These are phyloP conservation scores for Pseudopyricularia javanii DNA, from an alignment of 2,329 filamentous ascomycete species.

Conservation along the genomic window DNA sequence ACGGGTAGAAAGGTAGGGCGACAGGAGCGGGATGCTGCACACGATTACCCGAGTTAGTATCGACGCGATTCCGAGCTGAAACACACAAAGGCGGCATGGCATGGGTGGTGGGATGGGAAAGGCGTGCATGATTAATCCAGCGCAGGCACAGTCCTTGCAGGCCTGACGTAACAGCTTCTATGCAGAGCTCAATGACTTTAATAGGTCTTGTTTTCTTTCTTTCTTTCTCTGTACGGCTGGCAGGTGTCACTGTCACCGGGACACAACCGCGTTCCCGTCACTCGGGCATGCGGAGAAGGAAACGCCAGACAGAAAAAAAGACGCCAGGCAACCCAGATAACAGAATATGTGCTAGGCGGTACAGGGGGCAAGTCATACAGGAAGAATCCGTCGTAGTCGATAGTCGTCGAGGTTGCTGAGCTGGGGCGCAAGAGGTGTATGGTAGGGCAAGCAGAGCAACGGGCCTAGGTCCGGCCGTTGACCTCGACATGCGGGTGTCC, in stretches of 20 bases:
- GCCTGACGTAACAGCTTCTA: neutral
- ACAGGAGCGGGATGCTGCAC: neutral
- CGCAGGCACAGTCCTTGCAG: neutral
- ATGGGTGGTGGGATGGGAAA: neutral
- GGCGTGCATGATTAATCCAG: neutral
- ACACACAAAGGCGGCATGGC: neutral
- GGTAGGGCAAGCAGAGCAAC: neutral
- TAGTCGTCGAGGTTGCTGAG: neutral
- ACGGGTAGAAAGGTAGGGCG: neutral
- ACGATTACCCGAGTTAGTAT: neutral
- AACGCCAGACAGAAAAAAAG: neutral
- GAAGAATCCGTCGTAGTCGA: no score
- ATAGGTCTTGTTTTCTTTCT: neutral
- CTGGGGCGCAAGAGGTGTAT: neutral
- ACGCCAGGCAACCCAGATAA: neutral
- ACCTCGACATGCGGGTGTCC: neutral
- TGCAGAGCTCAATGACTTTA: neutral
- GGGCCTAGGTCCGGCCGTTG: neutral
- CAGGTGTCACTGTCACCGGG: neutral
- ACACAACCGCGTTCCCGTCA: neutral
- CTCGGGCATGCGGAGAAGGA: neutral
- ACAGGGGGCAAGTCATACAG: neutral
- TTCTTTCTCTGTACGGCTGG: neutral
- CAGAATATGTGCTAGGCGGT: neutral
- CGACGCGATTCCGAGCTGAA: neutral